Evolutionary conservation across 352 stramenopile genomes (phyloP).

Genomic region (Pilasporangium apinafurcum): DNA sequence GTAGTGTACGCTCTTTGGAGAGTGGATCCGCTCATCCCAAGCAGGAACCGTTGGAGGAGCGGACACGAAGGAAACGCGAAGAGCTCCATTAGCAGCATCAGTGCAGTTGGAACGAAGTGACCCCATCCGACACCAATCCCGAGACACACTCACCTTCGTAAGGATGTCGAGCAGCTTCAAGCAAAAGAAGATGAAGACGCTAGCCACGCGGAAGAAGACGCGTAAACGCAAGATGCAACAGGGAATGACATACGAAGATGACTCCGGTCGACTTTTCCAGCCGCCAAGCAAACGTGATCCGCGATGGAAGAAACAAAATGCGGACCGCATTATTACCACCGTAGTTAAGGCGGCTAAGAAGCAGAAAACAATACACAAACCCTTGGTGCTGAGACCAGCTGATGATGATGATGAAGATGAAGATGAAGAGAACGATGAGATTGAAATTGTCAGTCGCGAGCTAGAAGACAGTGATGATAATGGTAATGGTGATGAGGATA

Average conservation of each 20-base stretch:
- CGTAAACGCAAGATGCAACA: slow-evolving; percentile 60
- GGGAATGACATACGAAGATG: slow-evolving; percentile 57
- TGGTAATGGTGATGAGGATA: slow-evolving; percentile 9
- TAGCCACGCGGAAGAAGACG: slow-evolving; percentile 74
- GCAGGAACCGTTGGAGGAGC: slow-evolving; percentile 1
- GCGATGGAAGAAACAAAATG: slow-evolving; percentile 66
- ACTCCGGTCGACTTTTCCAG: slow-evolving; percentile 64
- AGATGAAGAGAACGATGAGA: slow-evolving; percentile 10
- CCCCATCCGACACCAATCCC: too few relatives aligned
- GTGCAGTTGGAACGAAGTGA: too few relatives aligned
- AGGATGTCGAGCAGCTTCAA: slow-evolving; percentile 79
- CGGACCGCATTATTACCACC: slow-evolving; percentile 24
- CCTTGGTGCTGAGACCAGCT: too few relatives aligned
- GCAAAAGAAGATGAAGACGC: slow-evolving; percentile 80
- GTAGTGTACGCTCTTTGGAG: too few relatives aligned
- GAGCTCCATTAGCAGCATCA: too few relatives aligned
- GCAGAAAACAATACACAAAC: too few relatives aligned
- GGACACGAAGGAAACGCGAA: too few relatives aligned
- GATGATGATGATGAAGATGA: slow-evolving; percentile 10
- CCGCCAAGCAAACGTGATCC: slow-evolving; percentile 61
- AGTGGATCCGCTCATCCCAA: slow-evolving; percentile 4
- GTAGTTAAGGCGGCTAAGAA: slow-evolving; percentile 5
- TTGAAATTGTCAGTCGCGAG: slow-evolving; percentile 6
- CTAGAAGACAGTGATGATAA: slow-evolving; percentile 3
- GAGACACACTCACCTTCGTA: too few relatives aligned